phyloP scores from a whole-genome alignment of 768 basidiomycete species.

The Ephemerocybe angulata region DNA sequence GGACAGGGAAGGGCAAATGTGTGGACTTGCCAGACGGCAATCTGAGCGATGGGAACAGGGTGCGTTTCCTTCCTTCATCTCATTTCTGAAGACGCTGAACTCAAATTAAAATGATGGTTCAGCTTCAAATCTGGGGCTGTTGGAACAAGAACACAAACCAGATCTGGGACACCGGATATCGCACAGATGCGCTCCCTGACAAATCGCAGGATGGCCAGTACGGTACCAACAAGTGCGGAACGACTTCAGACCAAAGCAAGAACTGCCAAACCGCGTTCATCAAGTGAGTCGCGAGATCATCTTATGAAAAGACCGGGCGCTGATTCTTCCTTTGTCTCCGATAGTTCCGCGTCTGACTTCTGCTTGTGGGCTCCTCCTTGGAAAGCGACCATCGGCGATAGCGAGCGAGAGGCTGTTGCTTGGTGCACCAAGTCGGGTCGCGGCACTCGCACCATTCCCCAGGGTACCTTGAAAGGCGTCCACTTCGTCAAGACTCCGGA shows the following conservation, averaged over 20 bases:
- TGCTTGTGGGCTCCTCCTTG: constrained; percentile 63
- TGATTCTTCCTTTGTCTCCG: background rate
- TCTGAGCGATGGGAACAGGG: constrained; percentile 37
- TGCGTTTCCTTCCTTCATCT: no score
- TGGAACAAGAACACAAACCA: constrained; percentile 42
- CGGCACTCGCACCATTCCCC: constrained; percentile 71
- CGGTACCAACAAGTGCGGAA: constrained; percentile 68
- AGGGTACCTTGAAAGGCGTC: constrained; percentile 61
- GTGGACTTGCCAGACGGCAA: constrained; percentile 44
- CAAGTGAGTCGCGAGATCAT: constrained; percentile 38
- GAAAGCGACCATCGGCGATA: constrained; percentile 57
- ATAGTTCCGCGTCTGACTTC: constrained; percentile 60
- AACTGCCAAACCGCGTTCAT: constrained; percentile 69
- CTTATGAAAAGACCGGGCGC: constrained; percentile 12
- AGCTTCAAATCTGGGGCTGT: constrained; percentile 50
- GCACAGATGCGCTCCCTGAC: constrained; percentile 36
- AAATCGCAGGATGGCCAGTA: constrained; percentile 57
- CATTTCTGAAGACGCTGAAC: no score
- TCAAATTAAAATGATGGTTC: background rate
- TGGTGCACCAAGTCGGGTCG: constrained; percentile 74
- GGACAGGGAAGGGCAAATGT: constrained; percentile 49
- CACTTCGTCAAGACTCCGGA: constrained; percentile 65
- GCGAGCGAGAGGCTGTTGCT: constrained; percentile 65
- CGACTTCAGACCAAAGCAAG: constrained; percentile 50
- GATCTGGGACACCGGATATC: constrained; percentile 51